Evolutionary conservation across 2,329 filamentous ascomycete genomes (phyloP), one percentile per base, ranked within the genome.

Genomic region (Aureobasidium sp.): DNA sequence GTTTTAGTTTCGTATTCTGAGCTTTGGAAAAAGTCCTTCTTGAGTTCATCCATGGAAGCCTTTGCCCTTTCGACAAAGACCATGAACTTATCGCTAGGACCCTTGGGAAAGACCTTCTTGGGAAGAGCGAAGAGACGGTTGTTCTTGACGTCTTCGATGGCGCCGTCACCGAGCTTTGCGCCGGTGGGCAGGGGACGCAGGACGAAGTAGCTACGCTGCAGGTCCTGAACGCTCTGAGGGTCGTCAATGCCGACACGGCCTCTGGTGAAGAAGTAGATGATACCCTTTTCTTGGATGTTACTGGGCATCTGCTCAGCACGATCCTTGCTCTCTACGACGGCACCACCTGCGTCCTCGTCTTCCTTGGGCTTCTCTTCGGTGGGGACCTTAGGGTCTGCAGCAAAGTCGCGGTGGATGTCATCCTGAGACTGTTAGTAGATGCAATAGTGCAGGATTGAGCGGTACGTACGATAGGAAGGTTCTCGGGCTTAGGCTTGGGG

Each of bases 241-340:
- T 89, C 81, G 5, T 90, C 84, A 29, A 89, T 81, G 56, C 85
- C 84, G 41, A 96, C 89, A 14, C 90, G 86, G 8, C 86, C 85
- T 20, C 91, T 87, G 69, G 88, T 87, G 78, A 96, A 95, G 80
- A 96, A 96, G 79, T 96, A 96, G 67, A 96, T 86, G 68, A 94
- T 83, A 3, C 91, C 91, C 70, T 94, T 96, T 70, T 97, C 91
- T 2, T 95, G 80, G 27, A 96, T 85, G 63, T 79, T 86, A 6
- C 82, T 83, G 1, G 84, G 79, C 42, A 82, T 73, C 2, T 77
- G 74, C 48, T 80, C 73, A 67, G 80, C 79, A 45, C 82, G 79
- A 56, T 80, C 71, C 20, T 78, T 73, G 2, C 82, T 80, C 55
- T 80, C 75, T 63, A 78, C 75, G 5, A 85, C 73, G 1, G 82